A percentile compares a stretch with the other conserved stretches of the same genome.
These are phyloP conservation scores for Bisporella sp. DNA, from an alignment of 2,329 filamentous ascomycete species.

Conservation along the genomic window DNA sequence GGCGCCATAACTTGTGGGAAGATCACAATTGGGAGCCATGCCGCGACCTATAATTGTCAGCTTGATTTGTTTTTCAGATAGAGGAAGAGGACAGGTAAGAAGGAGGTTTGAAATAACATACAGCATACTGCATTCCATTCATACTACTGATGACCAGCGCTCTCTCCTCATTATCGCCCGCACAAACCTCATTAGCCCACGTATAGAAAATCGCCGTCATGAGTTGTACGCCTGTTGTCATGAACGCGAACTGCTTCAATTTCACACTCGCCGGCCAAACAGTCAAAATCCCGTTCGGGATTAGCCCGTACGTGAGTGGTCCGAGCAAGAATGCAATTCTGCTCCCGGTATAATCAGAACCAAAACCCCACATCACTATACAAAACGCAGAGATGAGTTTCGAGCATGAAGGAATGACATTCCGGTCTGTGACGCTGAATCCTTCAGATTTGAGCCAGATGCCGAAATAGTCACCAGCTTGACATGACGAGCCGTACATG, in stretches of 20 bases:
- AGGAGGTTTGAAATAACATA: not conserved
- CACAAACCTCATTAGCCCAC: conserved; percentile 29
- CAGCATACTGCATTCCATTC: conserved; percentile 28
- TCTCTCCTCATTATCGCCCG: conserved; percentile 26
- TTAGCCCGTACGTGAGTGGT: conserved; percentile 20
- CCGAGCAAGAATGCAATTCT: too few species aligned
- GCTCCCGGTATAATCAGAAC: too few species aligned
- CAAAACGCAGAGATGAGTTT: conserved; percentile 7
- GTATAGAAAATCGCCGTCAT: conserved; percentile 27
- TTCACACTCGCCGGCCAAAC: conserved; percentile 19
- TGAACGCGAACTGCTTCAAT: conserved; percentile 26
- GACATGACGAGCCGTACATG: conserved; percentile 9
- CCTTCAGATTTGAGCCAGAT: conserved; percentile 12
- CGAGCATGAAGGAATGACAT: conserved; percentile 9
- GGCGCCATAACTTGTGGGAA: conserved; percentile 29
- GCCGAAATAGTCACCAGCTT: conserved; percentile 3
- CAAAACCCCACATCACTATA: too few species aligned
- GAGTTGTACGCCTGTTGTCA: conserved; percentile 24
- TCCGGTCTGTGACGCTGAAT: conserved; percentile 8
- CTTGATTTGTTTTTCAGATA: too few species aligned
- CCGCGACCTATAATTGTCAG: conserved; percentile 6
- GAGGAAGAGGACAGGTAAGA: too few species aligned
- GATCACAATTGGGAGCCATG: conserved; percentile 28
- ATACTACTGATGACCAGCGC: conserved; percentile 28
- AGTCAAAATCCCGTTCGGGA: conserved; percentile 28